Percentiles rank a stretch among this genome's conserved stretches.
Evolutionary conservation across 2,329 filamentous ascomycete species (phyloP).

Genomic region (Aschersonia sp.): DNA sequence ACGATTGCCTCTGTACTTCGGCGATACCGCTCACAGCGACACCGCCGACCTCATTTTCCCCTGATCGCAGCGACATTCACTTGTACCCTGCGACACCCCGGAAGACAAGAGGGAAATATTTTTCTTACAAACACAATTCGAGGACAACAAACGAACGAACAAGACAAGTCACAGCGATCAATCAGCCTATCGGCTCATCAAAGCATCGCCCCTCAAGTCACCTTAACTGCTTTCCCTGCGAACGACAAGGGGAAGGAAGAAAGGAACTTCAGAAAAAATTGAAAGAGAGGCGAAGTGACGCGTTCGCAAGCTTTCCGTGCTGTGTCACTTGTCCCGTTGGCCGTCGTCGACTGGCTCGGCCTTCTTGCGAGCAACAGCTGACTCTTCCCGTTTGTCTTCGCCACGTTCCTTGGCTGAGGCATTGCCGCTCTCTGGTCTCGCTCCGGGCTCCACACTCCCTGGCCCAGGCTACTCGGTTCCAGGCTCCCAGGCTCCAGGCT

Average conservation of each 20-base stretch:
- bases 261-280: too few relatives aligned
- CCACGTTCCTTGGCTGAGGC: slow-evolving; percentile 4
- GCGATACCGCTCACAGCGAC: neutral
- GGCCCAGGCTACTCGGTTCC: neutral
- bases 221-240: too few relatives aligned
- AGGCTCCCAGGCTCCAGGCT: slow-evolving; percentile 10
- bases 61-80: slow-evolving; percentile 31
- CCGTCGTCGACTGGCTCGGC: too few relatives aligned
- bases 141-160: neutral
- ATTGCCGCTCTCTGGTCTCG: slow-evolving; percentile 2
- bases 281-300: neutral
- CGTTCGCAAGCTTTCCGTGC: neutral
- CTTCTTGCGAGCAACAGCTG: neutral
- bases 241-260: too few relatives aligned
- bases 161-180: neutral
- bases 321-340: neutral
- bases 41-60: slow-evolving; percentile 1
- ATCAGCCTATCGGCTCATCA: too few relatives aligned
- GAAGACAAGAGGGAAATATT: slow-evolving; percentile 5
- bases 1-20: slow-evolving; percentile 1
- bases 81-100: slow-evolving; percentile 30
- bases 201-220: too few relatives aligned
- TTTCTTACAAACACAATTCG: too few relatives aligned
- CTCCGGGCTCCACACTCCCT: slow-evolving; percentile 7
- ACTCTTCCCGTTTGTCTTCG: slow-evolving; percentile 1